phyloP scores from a whole-genome alignment of 495 filamentous ascomycete genomes.

The Neurospora sp. region DNA sequence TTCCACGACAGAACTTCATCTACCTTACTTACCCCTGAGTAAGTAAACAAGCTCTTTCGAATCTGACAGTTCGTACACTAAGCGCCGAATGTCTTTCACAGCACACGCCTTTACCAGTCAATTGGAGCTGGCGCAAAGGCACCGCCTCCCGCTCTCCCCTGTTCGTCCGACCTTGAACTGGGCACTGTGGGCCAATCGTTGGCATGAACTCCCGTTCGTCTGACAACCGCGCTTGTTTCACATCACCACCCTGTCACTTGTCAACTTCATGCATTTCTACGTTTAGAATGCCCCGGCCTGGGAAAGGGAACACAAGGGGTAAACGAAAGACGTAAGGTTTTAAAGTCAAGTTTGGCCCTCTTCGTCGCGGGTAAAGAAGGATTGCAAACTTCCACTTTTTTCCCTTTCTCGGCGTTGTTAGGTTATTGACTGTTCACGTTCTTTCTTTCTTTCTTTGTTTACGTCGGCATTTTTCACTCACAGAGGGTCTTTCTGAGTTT shows the following conservation, averaged over 20 bases:
- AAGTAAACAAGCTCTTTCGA: not conserved
- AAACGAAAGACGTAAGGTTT: not conserved
- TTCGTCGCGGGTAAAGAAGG: not conserved
- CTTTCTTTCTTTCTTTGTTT: not conserved
- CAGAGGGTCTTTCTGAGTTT: not conserved
- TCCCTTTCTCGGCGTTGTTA: not conserved
- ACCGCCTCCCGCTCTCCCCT: not conserved
- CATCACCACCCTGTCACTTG: not conserved
- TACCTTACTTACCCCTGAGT: not conserved
- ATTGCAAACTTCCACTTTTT: not conserved
- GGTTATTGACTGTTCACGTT: not conserved
- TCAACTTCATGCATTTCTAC: not conserved
- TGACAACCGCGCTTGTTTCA: constrained; percentile 8
- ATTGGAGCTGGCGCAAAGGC: not conserved
- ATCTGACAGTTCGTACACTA: not conserved
- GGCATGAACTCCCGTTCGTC: not conserved
- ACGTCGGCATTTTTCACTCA: not conserved
- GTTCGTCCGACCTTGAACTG: not conserved
- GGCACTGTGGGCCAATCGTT: not conserved
- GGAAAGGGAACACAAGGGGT: not conserved
- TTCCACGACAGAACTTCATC: not conserved
- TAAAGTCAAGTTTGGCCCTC: not conserved
- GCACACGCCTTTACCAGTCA: not conserved
- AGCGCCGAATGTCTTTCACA: not conserved
- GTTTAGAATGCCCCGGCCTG: not conserved